Evolutionary conservation across 257 asterid species (phyloP).

Genomic region (Rhazya stricta): DNA sequence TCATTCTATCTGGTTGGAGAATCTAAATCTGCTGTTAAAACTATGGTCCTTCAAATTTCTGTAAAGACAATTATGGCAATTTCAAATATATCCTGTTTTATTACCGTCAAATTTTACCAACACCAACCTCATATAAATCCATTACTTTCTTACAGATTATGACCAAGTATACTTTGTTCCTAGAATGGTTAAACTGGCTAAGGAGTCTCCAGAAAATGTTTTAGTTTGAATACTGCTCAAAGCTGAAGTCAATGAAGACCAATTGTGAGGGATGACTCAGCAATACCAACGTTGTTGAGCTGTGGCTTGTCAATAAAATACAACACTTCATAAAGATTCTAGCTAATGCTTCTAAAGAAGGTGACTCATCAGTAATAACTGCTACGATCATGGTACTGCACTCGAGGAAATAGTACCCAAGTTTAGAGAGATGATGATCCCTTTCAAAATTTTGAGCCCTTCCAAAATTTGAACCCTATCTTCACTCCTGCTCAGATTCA

Average conservation of each 20-base stretch:
- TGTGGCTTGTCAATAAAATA: not conserved
- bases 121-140: not conserved
- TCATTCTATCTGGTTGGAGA: not conserved
- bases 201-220: not conserved
- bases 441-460: not conserved
- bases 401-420: not conserved
- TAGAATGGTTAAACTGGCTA: not conserved
- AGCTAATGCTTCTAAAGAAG: not conserved
- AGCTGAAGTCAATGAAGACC: not conserved
- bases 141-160: not conserved
- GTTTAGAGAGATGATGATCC: not conserved
- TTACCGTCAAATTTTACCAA: not conserved
- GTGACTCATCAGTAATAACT: not conserved
- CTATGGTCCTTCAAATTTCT: not conserved
- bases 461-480: not conserved
- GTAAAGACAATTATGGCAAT: not conserved
- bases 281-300: not conserved
- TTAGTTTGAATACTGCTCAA: not conserved
- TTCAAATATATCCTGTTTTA: not conserved
- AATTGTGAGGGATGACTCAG: not conserved
- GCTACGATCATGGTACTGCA: not conserved
- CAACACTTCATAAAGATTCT: not conserved
- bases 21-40: not conserved
- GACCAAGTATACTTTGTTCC: not conserved
- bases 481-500: not conserved